Base-by-base conservation (phyloP, 2,329 filamentous ascomycete species). In the Neofusicoccum ribis region DNA sequence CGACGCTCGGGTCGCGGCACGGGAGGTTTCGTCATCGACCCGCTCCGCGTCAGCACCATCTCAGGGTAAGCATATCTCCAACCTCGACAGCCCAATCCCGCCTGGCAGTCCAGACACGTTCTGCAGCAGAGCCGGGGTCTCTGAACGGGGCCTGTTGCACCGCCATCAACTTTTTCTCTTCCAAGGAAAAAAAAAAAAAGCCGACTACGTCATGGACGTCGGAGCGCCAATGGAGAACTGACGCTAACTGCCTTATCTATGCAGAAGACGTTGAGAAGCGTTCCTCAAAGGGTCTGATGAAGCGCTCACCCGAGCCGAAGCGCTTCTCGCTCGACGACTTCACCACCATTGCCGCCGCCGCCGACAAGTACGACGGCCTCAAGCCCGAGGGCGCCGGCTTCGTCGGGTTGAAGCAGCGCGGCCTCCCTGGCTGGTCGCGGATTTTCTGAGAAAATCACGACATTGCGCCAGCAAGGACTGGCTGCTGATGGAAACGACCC, bases 331-430 rank as follows among this genome's bases (percentile, higher is more conserved):
- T 60, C 8, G 56, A 60, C 11, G 56, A 60, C 43, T 60, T 60
- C 39, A 60, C 56, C 56, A 60, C 56, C 56, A 60, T 60, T 11
- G 56, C 56, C 11, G 56, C 56, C n/a, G 56, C 56, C 41, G 41
- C 44, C n/a, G 56, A 60, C 27, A 46, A 47, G 43, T 60, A 60
- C 56, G 56, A 60, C 17, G 56, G 56, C 41, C 31, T 60, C 9
- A 23, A 43, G 3, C 56, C 56, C 6, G 56, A 60, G 39, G 56
- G 56, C 31, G 56, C 56, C 5, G 56, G 56, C n/a, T 60, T 37
- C 56, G 56, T 39, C 11, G 56, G 56, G 17, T 23, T 60, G 27
- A 60, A 23, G 56, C 56, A 60, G 31, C 56, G 56, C 15, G 56
- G 56, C 7, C 12, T 34, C 5, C 56, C 56, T 3, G 56, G 56